A percentile compares a stretch with the other conserved stretches of the same genome.
These are phyloP conservation scores for Mucor circinelloides DNA, from an alignment of 371 early-diverging fungal genomes.

Conservation along the genomic window DNA sequence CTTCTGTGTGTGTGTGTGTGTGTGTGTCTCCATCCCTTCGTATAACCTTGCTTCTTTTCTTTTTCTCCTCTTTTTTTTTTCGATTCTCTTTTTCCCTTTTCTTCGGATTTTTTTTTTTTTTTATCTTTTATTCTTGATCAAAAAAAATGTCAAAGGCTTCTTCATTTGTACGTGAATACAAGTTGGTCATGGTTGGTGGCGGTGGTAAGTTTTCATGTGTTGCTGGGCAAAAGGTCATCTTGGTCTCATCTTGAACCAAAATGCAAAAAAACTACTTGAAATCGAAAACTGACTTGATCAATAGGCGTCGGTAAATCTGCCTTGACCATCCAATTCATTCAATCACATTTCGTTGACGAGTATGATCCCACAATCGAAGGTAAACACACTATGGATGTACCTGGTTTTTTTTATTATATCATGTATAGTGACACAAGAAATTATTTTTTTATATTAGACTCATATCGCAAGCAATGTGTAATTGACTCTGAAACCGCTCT, in stretches of 20 bases:
- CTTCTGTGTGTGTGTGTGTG: not conserved
- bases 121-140: not conserved
- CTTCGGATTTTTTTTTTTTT: not conserved
- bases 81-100: not conserved
- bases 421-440: constrained; percentile 1
- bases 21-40: not conserved
- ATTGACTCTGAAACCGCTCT: constrained; percentile 83
- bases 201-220: constrained; percentile 61
- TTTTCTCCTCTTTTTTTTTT: not conserved
- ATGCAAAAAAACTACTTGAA: not conserved
- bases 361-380: constrained; percentile 96
- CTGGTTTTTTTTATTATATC: not conserved
- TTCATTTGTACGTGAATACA: constrained; percentile 63
- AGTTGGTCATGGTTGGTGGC: constrained; percentile 87
- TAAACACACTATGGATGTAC: constrained; percentile 18
- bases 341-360: constrained; percentile 90
- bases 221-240: not conserved
- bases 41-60: not conserved
- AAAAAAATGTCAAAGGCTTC: constrained; percentile 25
- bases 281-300: not conserved
- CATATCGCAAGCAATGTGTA: constrained; percentile 89
- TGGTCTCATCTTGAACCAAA: constrained; percentile 72
- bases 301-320: constrained; percentile 85
- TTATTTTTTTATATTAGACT: constrained; percentile 57
- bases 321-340: constrained; percentile 90